Evolutionary conservation across 2,329 filamentous ascomycete species (phyloP), one percentile per base, ranked within the genome.

Genomic region (Apiospora rasikravindrae): DNA sequence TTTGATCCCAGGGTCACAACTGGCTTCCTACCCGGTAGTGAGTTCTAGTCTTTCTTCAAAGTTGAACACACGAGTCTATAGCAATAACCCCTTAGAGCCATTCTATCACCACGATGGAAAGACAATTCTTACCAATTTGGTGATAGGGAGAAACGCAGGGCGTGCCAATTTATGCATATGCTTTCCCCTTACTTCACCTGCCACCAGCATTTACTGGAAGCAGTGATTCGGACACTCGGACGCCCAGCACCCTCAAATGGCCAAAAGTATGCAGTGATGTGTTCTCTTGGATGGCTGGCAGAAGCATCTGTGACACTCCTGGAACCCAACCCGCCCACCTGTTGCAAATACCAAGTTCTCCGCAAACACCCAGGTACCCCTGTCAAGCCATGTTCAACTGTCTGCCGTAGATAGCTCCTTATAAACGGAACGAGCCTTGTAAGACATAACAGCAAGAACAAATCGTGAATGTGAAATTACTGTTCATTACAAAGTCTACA

Each of bases 401-500:
- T 4, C n/a, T 5, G 49, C 11, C 49, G 40, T 61, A 13, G 29
- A 40, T 2, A 45, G 11, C 5, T 16, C 2, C 16, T 45, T 4
- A 22, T n/a, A 14, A 33, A 64, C 19, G 3, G 33, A 29, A 40
- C 8, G 6, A 64, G 57, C n/a, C 57, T 6, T 19, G 11, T 51
- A 40, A 11, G 10, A 33, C 22, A 61, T 11, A 14, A n/a, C 8
- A 13, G 10, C 29, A 13, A n/a, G 11, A 24, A 40, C 29, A 13
- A 40, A 19, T 33, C 22, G 11, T 40, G 19, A 64, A 64, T 37
- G 33, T 64, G 33, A 64, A 64, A 64, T 64, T 64, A 64, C 33
- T 64, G 57, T 64, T 64, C 57, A 64, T 64, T 64, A 64, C 19
- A 64, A 40, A 64, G 22, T 64, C 57, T 64, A 64, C 57, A n/a